Base-by-base conservation (phyloP, 2,329 filamentous ascomycete genomes). In the Cladosporium sp. region DNA sequence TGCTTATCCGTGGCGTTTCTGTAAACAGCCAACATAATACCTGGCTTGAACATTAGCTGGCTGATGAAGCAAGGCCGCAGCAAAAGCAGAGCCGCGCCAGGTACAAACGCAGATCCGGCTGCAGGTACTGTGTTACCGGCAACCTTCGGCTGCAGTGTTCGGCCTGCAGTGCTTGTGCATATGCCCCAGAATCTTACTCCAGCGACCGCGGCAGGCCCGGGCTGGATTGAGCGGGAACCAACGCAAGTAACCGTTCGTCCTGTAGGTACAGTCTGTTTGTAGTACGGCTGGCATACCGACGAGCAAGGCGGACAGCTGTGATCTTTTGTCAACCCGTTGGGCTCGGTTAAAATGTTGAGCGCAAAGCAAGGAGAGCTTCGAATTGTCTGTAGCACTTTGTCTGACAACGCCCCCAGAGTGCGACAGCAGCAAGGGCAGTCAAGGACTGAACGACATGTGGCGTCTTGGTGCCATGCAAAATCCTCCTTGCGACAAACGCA, bases 61-160 rank as follows among this genome's bases (percentile, higher is more conserved):
- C 40, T 1, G 18, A 29, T 29, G 35, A 52, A 36, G 40, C 51
- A 50, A 53, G 51, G 51, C 40, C 30, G 15, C 32, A 35, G 32
- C 32, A n/a, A 11, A 4, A n/a, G 7, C 30, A 43, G 20, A 19
- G 35, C 41, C 12, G 30, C 38, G 43, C 47, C 38, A 27, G 27
- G 41, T 25, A 32, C 49, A 16, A 33, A 55, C 42, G 49, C 51
- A 52, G 49, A 40, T 29, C 30, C 46, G 29, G 49, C 41, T 56
- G 45, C 54, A 56, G 52, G 43, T 54, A 38, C 30, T 35, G 54
- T 52, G 41, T 30, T 42, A 54, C 54, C 29, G 20, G 30, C 5
- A 22, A 40, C 35, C 40, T 18, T 33, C 29, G 40, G 30, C 33
- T 41, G 40, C 48, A 50, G 38, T 49, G 47, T 38, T 39, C 11